Base-by-base conservation (phyloP, 176 grass and related monocot genomes). In the Miscanthus lutarioriparius region DNA sequence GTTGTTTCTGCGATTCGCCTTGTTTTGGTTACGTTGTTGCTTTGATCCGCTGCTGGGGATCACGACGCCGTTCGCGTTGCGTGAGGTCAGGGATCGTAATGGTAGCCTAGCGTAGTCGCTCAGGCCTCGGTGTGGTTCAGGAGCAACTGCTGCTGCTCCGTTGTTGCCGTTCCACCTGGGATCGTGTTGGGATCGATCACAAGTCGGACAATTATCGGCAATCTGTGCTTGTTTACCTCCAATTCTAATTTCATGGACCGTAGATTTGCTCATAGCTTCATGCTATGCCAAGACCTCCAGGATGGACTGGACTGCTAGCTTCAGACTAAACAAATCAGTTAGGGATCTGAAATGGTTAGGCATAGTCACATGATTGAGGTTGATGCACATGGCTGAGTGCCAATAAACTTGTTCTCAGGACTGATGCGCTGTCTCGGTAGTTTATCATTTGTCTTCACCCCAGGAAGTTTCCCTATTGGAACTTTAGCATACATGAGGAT, bases 321-420 rank as follows among this genome's bases (percentile, higher is more conserved):
- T 19, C 19, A 36, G 25, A 28, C 35, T 90, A 73, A 30, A 64
- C 13, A 53, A 58, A 75, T 27, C 30, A 25, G 43, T 33, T 27
- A 19, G 56, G 82, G 61, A 84, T 76, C 47, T 43, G 30, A 27
- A 70, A 70, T 56, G 30, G 63, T 49, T 61, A 70, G 65, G 36
- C 64, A 22, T 54, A 16, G 37, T 40, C 49, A 85, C 74, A 59
- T 43, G 74, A 13, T 58, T 66, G 44, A 38, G 37, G 39, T 27
- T 17, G 43, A 64, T 80, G 84, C 67, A 80, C 76, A 73, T 72
- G 67, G 22, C 76, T 38, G 16, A 63, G 30, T 56, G n/a, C 15
- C 53, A 72, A 47, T 38, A 30, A 32, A 23, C 20, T 86, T 54
- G 69, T 64, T 56, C 76, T 63, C 71, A 72, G 43, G 37, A 20